Percentiles rank a stretch among this genome's conserved stretches.
Evolutionary conservation across 176 grass and related monocot genomes (phyloP).

Genomic region (Puccinellia tenuiflora): DNA sequence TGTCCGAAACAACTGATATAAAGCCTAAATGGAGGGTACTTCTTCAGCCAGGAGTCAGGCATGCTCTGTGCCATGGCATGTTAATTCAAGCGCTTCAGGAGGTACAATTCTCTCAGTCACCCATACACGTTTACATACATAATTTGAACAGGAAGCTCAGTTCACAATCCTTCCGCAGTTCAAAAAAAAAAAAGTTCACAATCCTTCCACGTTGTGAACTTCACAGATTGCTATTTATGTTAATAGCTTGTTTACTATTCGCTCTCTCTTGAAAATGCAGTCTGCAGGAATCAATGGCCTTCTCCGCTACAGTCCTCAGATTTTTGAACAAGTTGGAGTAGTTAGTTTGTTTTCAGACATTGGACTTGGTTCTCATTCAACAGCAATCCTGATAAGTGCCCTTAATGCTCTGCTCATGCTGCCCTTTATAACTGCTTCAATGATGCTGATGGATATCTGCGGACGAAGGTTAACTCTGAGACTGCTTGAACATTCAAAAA

Average conservation of each 20-base stretch:
- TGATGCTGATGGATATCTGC: slow-evolving; percentile 83
- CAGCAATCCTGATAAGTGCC: slow-evolving; percentile 65
- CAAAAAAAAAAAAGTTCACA: no score
- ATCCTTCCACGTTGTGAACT: not conserved
- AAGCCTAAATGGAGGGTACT: slow-evolving; percentile 57
- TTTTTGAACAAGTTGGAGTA: slow-evolving; percentile 71
- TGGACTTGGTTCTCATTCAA: slow-evolving; percentile 62
- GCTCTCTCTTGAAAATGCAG: slow-evolving; percentile 34
- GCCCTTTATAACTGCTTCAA: slow-evolving; percentile 68
- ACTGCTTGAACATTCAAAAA: not conserved
- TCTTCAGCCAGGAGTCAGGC: slow-evolving; percentile 75
- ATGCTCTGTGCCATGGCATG: slow-evolving; percentile 68
- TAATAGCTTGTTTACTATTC: slow-evolving; percentile 19
- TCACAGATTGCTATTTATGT: not conserved
- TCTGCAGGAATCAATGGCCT: slow-evolving; percentile 82
- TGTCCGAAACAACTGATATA: slow-evolving; percentile 52
- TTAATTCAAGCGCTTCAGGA: slow-evolving; percentile 77
- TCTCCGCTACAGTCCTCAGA: slow-evolving; percentile 75
- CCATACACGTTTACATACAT: not conserved
- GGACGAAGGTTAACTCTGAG: slow-evolving; percentile 60
- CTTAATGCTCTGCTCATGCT: slow-evolving; percentile 82
- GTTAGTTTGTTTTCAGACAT: slow-evolving; percentile 54
- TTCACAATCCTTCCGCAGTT: not conserved
- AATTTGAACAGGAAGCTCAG: not conserved
- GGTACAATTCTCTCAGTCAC: slow-evolving; percentile 36